phyloP scores from a whole-genome alignment of 2,329 filamentous ascomycete genomes.

The Beauveria australis region DNA sequence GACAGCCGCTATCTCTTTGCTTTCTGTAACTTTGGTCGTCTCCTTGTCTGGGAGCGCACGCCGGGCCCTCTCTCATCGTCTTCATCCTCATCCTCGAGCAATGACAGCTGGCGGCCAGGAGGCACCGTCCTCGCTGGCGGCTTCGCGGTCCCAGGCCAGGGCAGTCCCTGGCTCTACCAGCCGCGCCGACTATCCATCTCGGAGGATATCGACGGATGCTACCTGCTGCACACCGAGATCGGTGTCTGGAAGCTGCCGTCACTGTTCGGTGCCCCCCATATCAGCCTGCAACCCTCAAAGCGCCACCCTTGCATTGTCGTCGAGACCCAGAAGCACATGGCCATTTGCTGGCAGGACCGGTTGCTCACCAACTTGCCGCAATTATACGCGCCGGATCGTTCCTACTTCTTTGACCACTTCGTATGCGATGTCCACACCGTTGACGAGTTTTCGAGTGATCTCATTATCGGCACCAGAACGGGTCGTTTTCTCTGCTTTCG shows the following conservation, averaged over 20 bases:
- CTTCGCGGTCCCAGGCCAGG: neutral
- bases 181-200: neutral
- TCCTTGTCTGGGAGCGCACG: neutral
- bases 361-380: neutral
- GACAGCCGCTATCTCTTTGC: neutral
- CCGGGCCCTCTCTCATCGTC: neutral
- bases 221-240: neutral
- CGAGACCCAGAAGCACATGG: neutral
- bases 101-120: neutral
- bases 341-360: neutral
- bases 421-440: neutral
- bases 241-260: neutral
- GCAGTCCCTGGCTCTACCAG: neutral
- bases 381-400: neutral
- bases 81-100: neutral
- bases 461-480: neutral
- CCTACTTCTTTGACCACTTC: neutral
- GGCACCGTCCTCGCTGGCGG: neutral
- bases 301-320: neutral
- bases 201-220: neutral
- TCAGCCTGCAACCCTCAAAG: neutral
- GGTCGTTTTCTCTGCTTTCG: neutral
- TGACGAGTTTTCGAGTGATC: neutral
- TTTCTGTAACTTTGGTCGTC: neutral
- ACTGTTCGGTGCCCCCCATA: neutral